phyloP scores from a whole-genome alignment of 441 rosid species.

The Erysimum cheiri region DNA sequence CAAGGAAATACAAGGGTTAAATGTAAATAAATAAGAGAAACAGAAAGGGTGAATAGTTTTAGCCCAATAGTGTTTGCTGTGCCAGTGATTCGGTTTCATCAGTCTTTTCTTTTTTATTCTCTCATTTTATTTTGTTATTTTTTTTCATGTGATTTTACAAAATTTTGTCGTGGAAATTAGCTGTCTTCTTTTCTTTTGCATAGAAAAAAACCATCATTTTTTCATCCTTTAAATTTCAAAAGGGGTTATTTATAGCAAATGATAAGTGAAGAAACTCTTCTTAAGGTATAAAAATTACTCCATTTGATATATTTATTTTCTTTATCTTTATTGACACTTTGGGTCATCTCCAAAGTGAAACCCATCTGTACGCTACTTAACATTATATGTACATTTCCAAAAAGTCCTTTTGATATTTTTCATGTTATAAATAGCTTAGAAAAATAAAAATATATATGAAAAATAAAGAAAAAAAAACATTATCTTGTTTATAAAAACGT shows the following conservation, averaged over 20 bases:
- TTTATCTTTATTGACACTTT: conserved; percentile 14
- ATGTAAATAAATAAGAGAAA: conserved; percentile 50
- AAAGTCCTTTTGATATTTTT: not conserved
- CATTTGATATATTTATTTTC: not conserved
- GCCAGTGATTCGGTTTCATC: conserved; percentile 47
- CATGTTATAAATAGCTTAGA: not conserved
- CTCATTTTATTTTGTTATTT: conserved; percentile 6
- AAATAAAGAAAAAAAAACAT: not conserved
- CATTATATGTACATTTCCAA: not conserved
- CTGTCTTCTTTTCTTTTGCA: conserved; percentile 21
- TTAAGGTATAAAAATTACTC: conserved; percentile 7
- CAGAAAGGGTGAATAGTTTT: conserved; percentile 43
- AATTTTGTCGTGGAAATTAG: conserved; percentile 33
- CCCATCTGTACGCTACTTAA: conserved; percentile 21
- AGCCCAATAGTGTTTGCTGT: conserved; percentile 39
- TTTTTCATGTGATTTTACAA: conserved; percentile 32
- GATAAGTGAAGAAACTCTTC: conserved; percentile 56
- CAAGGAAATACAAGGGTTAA: conserved; percentile 20
- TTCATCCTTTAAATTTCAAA: conserved; percentile 50
- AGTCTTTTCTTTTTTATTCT: conserved; percentile 31
- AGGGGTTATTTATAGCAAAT: conserved; percentile 55
- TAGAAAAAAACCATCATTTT: conserved; percentile 29
- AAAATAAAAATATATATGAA: not conserved
- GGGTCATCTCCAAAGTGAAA: conserved; percentile 21
- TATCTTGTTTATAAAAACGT: not conserved